phyloP scores from a whole-genome alignment of 129 eudicot genomes.

The Pittosporum tobira region DNA sequence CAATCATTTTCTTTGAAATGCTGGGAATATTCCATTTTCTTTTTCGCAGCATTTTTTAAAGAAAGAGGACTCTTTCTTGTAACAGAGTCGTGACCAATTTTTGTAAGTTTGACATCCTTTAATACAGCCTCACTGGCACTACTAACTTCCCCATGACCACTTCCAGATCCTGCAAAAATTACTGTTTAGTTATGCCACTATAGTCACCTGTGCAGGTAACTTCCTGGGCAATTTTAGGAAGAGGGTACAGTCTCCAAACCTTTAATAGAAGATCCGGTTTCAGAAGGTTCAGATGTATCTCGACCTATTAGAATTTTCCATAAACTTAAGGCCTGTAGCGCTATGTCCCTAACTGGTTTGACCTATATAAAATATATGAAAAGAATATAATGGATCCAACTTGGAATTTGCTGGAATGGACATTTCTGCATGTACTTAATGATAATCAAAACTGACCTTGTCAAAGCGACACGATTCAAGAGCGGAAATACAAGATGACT shows the following conservation, averaged over 20 bases:
- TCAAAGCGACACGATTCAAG: constrained; percentile 93
- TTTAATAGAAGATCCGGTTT: constrained; percentile 72
- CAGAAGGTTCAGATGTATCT: constrained; percentile 67
- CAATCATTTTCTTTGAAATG: constrained; percentile 48
- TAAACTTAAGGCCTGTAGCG: constrained; percentile 69
- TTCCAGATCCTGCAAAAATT: constrained; percentile 40
- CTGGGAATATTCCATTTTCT: constrained; percentile 34
- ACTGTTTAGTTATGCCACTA: background rate
- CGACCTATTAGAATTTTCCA: constrained; percentile 67
- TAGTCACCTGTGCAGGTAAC: background rate
- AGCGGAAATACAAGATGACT: constrained; percentile 59
- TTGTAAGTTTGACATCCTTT: constrained; percentile 18
- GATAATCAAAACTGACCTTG: constrained; percentile 43
- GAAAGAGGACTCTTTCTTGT: constrained; percentile 55
- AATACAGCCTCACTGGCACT: constrained; percentile 45
- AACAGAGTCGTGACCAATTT: constrained; percentile 21
- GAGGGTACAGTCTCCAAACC: constrained; percentile 33
- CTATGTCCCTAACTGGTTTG: constrained; percentile 89
- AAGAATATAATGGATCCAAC: constrained; percentile 15
- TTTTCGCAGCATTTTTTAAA: constrained; percentile 41
- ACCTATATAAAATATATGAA: constrained; percentile 39
- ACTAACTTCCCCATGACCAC: constrained; percentile 47
- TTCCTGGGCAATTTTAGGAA: background rate
- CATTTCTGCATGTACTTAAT: background rate
- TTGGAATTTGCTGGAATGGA: constrained; percentile 6